Base-by-base conservation (phyloP, 768 basidiomycete species). In the Phaffia australis region DNA sequence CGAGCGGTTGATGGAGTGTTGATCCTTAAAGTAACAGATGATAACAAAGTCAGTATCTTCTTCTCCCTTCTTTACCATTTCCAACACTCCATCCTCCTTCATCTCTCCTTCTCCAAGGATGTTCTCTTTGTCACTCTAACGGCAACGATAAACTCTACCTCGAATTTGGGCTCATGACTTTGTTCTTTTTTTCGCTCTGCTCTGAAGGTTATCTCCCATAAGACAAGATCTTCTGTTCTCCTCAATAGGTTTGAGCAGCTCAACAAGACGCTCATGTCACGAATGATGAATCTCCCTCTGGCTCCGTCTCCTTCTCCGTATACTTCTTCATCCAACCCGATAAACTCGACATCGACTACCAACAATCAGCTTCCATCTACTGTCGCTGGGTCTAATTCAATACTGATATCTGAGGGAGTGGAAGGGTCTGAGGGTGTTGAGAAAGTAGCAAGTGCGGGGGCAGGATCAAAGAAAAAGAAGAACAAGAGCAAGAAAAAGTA, bases 221-320 rank as follows among this genome's bases (percentile, higher is more conserved):
- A 93, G 77, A 94, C 93, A 1, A 85, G 86, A 72, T 95, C 92
- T 2, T 89, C 88, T 60, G 86, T 94, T 74, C 90, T 89, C 78
- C 85, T 98, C 70, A 95, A 97, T 81, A 87, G 93, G 71, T 97
- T 98, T 78, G 92, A 97, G 77, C 82, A 86, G 8, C 81, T 98
- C 69, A 95, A 94, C 74, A 27, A 54, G 4, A 25, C 27, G 5
- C 42, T 69, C 25, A 46, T 69, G 27, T 46, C 21, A n/a, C 29
- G 49, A 32, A 64, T 64, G 67, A 29, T 59, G 56, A 55, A 55
- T 18, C 46, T 55, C n/a, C 49, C 54, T 5, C 46, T 48, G 18
- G 27, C 46, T 30, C 52, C 60, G 9, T 29, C 55, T 25, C 46
- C 55, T 30, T 27, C 60, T 27, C 1, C 51, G 23, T 27, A 30